Percentiles rank a stretch among this genome's conserved stretches.
phyloP scores from a whole-genome alignment of 208 protist genomes.

The Crithidia expoeki region DNA sequence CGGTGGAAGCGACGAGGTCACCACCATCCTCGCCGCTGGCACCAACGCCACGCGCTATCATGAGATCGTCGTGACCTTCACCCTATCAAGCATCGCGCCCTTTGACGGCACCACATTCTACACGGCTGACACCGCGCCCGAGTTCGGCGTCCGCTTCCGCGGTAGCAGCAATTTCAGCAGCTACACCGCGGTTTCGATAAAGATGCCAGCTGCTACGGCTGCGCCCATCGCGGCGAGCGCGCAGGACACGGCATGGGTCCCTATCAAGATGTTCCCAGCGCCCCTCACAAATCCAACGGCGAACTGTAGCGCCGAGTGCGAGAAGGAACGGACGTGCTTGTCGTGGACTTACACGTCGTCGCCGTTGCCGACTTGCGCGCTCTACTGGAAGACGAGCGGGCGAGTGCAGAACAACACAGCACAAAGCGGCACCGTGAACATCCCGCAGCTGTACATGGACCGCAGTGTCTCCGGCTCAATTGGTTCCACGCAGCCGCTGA shows the following conservation, averaged over 20 bases:
- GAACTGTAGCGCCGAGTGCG: slow-evolving; percentile 46
- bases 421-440: slow-evolving; percentile 39
- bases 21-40: slow-evolving; percentile 16
- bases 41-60: slow-evolving; percentile 37
- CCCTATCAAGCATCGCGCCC: slow-evolving; percentile 18
- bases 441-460: slow-evolving; percentile 38
- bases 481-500: slow-evolving; percentile 27
- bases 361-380: slow-evolving; percentile 22
- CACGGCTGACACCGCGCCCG: slow-evolving; percentile 28
- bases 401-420: slow-evolving; percentile 8
- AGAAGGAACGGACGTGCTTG: slow-evolving; percentile 36
- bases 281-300: background rate
- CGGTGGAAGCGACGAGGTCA: too few species aligned
- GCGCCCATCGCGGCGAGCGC: slow-evolving; percentile 16
- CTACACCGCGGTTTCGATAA: slow-evolving; percentile 38
- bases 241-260: slow-evolving; percentile 22
- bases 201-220: slow-evolving; percentile 38
- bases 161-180: slow-evolving; percentile 21
- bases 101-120: slow-evolving; percentile 34
- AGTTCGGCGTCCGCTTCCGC: slow-evolving; percentile 44
- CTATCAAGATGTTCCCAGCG: slow-evolving; percentile 36
- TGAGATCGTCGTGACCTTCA: slow-evolving; percentile 53
- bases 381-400: slow-evolving; percentile 44
- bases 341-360: slow-evolving; percentile 42
- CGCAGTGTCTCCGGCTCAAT: slow-evolving; percentile 41